Base-by-base conservation (phyloP, 257 asterid species). In the Solanum bulbocastanum region DNA sequence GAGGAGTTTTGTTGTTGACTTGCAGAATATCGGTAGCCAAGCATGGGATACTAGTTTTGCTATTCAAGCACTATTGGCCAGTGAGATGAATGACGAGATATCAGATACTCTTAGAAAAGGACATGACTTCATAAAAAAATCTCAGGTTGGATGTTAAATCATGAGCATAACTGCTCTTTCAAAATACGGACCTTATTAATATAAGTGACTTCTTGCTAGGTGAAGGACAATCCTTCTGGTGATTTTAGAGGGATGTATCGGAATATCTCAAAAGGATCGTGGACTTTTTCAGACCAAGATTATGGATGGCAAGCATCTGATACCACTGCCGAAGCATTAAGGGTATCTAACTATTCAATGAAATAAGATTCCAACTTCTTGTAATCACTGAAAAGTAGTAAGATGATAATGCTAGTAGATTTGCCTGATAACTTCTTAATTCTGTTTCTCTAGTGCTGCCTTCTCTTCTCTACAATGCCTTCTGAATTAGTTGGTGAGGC, bases 271-370 rank as follows among this genome's bases (percentile, higher is more conserved):
- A 96, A 94, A 88, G 99, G 99, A 23, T 93, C 98, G 1, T 96
- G 99, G 99, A 94, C 99, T 0, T 95, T 96, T 90, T 94, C 99
- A 6, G 96, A 96, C 83, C 98, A 95, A 91, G 99, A 96, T 91
- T 98, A 96, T 27, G 99, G 98, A 7, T 96, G 99, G 98, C 98
- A 95, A 91, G 94, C 92, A 33, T 96, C 99, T n/a, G 99, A 95
- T 86, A 92, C 96, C 87, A 96, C 98, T 1, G 98, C 99, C 14
- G 99, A 96, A 90, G 99, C 92, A 73, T 74, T 96, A 88, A 96
- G 91, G 98, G 99, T 95, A 87, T 60, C 25, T 68, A 78, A 11
- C 83, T 40, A 23, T 40, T 76, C 36, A 1, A 23, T 12, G 58
- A 10, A 25, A 42, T 69, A 46, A 32, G 5, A 25, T 25, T 49